phyloP scores from a whole-genome alignment of 345 rosid species.

The Laguncularia racemosa region DNA sequence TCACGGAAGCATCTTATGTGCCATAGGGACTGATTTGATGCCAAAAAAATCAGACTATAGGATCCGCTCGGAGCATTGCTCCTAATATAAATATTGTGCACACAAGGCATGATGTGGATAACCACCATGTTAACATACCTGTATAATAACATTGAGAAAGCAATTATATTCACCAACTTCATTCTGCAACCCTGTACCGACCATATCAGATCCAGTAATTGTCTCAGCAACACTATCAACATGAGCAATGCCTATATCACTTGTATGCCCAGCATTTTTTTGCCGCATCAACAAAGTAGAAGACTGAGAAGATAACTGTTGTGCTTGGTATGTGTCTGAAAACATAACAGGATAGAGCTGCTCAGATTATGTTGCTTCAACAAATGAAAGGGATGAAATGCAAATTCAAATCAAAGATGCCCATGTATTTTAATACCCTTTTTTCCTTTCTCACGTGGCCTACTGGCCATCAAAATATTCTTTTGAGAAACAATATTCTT shows the following conservation, averaged over 20 bases:
- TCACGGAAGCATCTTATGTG: constrained; percentile 72
- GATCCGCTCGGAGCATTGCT: background rate
- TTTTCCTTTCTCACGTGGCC: too few relatives aligned
- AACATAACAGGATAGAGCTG: constrained; percentile 3
- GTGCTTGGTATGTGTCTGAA: constrained; percentile 63
- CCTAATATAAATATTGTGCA: too few relatives aligned
- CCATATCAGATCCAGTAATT: constrained; percentile 28
- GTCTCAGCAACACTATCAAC: constrained; percentile 24
- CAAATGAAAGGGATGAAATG: too few relatives aligned
- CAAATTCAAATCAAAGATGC: too few relatives aligned
- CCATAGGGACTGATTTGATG: constrained; percentile 76
- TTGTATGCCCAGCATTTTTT: constrained; percentile 21
- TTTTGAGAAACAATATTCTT: too few relatives aligned
- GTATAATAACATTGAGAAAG: constrained; percentile 95
- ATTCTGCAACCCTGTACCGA: constrained; percentile 89
- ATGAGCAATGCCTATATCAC: constrained; percentile 19
- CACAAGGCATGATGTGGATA: too few relatives aligned
- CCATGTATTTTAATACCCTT: too few relatives aligned
- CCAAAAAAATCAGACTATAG: constrained; percentile 8
- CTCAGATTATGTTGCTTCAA: too few relatives aligned
- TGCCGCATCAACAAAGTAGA: constrained; percentile 28
- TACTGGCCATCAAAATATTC: too few relatives aligned
- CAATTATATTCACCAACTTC: constrained; percentile 97
- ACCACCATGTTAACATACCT: constrained; percentile 23
- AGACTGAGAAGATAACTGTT: constrained; percentile 24